These are phyloP conservation scores for Mollisiaceae sp. DNA, from an alignment of 2,329 filamentous ascomycete species.

Conservation along the genomic window DNA sequence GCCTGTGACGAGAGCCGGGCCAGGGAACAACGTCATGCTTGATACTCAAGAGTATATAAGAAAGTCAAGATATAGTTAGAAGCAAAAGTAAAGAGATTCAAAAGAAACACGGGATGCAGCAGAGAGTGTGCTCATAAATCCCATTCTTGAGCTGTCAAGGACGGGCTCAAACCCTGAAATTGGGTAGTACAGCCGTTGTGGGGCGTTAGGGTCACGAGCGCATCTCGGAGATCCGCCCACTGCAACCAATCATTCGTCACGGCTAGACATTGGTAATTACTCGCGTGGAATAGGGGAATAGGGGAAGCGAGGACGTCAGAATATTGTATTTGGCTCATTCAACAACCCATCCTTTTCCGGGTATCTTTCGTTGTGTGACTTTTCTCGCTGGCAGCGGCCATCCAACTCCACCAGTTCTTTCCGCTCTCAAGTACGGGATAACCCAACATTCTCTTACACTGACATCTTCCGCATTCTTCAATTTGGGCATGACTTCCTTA, in stretches of 20 bases:
- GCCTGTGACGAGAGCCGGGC: conserved; percentile 36
- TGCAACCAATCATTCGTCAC: not conserved
- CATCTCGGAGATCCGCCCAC: not conserved
- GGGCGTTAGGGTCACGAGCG: not conserved
- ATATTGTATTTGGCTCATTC: conserved; percentile 31
- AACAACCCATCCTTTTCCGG: conserved; percentile 73
- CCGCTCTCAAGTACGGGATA: conserved; percentile 75
- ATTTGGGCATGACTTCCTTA: conserved; percentile 70
- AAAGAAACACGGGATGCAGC: not conserved
- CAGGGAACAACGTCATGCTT: conserved; percentile 31
- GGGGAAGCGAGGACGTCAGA: not conserved
- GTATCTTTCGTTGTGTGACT: conserved; percentile 78
- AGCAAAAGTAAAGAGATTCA: not conserved
- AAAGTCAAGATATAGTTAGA: conserved; percentile 8
- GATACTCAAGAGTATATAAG: not conserved
- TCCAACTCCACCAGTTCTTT: conserved; percentile 68
- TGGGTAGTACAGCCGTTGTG: conserved; percentile 3
- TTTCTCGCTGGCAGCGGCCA: conserved; percentile 89
- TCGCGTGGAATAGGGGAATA: conserved; percentile 6
- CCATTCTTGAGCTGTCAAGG: conserved; percentile 21
- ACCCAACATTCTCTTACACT: conserved; percentile 78
- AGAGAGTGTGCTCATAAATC: conserved; percentile 14
- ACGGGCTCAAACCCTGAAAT: conserved; percentile 8
- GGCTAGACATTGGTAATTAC: not conserved
- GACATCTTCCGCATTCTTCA: conserved; percentile 51